These are phyloP conservation scores for Pezicula neosporulosa DNA, from an alignment of 2,329 filamentous ascomycete genomes.

Conservation along the genomic window DNA sequence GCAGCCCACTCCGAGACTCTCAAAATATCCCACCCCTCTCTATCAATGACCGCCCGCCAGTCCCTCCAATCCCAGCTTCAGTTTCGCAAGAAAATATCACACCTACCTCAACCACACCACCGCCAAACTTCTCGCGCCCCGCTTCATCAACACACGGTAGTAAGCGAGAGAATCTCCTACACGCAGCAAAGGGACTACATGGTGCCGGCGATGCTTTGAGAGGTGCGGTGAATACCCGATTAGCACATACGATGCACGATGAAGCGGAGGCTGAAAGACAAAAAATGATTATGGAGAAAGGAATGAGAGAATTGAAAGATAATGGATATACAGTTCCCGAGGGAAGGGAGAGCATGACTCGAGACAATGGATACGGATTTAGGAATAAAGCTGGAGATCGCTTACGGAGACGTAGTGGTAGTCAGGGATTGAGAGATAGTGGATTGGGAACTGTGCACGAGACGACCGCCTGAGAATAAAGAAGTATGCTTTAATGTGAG, in stretches of 20 bases:
- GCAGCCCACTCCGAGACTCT: not conserved
- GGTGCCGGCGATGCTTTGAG: conserved; percentile 20
- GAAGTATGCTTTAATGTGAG: not conserved
- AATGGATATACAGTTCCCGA: conserved; percentile 12
- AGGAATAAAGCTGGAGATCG: conserved; percentile 15
- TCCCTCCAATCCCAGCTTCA: no score
- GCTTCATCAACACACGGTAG: not conserved
- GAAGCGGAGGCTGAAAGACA: conserved; percentile 18
- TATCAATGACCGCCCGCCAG: not conserved
- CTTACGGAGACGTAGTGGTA: conserved; percentile 10
- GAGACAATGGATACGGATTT: conserved; percentile 6
- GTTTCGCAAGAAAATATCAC: not conserved
- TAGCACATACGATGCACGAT: conserved; percentile 16
- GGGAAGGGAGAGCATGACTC: conserved; percentile 7
- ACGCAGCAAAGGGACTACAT: conserved; percentile 15
- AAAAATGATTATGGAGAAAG: conserved; percentile 16
- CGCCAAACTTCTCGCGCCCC: not conserved
- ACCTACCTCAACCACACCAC: not conserved
- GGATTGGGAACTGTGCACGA: conserved; percentile 16
- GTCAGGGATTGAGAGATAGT: conserved; percentile 9
- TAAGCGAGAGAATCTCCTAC: conserved; percentile 3
- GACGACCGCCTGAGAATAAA: not conserved
- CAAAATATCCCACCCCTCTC: not conserved
- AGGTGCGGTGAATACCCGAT: conserved; percentile 16
- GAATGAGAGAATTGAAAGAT: conserved; percentile 15